These are phyloP conservation scores for Barnettozyma wickerhamii DNA, from an alignment of 805 yeast species.

Conservation along the genomic window DNA sequence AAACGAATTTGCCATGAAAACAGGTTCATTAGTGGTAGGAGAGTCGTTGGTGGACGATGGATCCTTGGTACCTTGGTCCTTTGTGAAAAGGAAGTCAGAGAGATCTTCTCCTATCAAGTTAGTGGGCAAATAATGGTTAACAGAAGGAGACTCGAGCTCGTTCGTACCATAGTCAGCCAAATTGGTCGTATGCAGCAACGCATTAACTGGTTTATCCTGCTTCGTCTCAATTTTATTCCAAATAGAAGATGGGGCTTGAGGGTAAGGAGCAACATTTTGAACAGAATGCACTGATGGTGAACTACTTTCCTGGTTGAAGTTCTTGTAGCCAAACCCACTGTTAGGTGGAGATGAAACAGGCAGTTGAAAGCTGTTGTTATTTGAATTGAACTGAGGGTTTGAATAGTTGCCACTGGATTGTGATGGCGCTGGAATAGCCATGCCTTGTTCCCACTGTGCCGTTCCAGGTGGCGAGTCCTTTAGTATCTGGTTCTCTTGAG, in stretches of 20 bases:
- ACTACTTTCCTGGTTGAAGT: conserved; percentile 7
- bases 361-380: conserved; percentile 1
- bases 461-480: conserved; percentile 9
- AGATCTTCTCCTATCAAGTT: conserved; percentile 27
- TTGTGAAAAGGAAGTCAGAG: conserved; percentile 9
- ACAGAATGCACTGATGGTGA: conserved; percentile 13
- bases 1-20: not conserved
- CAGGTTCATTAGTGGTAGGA: not conserved
- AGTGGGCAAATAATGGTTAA: conserved; percentile 33
- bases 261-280: conserved; percentile 1
- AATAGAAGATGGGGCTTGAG: conserved; percentile 4
- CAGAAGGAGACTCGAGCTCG: conserved; percentile 29
- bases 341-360: conserved; percentile 6
- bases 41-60: too few species aligned
- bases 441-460: not conserved
- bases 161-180: conserved; percentile 10
- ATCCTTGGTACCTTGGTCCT: not conserved
- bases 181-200: conserved; percentile 2
- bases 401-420: conserved; percentile 8
- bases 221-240: conserved; percentile 6
- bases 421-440: not conserved
- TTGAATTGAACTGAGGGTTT: conserved; percentile 6
- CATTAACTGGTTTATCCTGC: not conserved
- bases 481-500: conserved; percentile 13
- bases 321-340: conserved; percentile 4